Base-by-base conservation (phyloP, 2,329 filamentous ascomycete species). In the Sporothrix brunneoviolacea region DNA sequence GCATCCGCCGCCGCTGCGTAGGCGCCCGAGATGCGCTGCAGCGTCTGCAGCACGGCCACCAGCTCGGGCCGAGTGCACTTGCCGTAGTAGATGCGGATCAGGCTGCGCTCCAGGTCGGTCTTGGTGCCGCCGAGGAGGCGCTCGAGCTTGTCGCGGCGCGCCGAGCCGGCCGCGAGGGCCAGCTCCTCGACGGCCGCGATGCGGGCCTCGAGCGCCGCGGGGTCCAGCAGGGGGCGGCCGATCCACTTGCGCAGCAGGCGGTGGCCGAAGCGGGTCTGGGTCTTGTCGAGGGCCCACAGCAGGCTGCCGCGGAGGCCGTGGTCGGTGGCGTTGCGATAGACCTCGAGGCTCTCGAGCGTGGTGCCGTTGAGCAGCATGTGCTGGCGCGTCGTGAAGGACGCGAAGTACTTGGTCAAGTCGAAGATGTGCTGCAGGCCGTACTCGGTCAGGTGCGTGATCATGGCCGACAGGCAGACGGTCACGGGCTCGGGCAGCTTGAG, bases 281-380 rank as follows among this genome's bases (percentile, higher is more conserved):
- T 97, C 60, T 93, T 89, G 68, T 98, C 88, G 37, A 98, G 75
- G 0, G 90, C 88, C 93, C 93, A 98, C 66, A 97, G 91, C 4
- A 98, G 73, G 64, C 91, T 96, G 3, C 93, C 93, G 60, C 86
- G 91, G 52, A 86, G 81, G 0, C 81, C 79, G 60, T 91, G 80
- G 62, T 97, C 91, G 0, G 91, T 97, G 60, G 90, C 83, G 58
- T 98, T 98, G 54, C 91, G 86, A 63, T 96, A 98, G 2, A 98
- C 89, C 64, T 98, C 93, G 12, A 98, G 76, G 60, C 89, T 95
- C 43, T 89, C 91, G 33, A 98, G 71, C 0, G 91, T 96, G 49
- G 95, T 98, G 39, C 91, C 93, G 62, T 94, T 96, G 54, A 98
- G 73, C 4, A 97, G 74, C 93, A 98, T 97, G 62, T 97, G 91